Evolutionary conservation across 768 basidiomycete species (phyloP).

Genomic region (Mycena olivaceomarginata): DNA sequence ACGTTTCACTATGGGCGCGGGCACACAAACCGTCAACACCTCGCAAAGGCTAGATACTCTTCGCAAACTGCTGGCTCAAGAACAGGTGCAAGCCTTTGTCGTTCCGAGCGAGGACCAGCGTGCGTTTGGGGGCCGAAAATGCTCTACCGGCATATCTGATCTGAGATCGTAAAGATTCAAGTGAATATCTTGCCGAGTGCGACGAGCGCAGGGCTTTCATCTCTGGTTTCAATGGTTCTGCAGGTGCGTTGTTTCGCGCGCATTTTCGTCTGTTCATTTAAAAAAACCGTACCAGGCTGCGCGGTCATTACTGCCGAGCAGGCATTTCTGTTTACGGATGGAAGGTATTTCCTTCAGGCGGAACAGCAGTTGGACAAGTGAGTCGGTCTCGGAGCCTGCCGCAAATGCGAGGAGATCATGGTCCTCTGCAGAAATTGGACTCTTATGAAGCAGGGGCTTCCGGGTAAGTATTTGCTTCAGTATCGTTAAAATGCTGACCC

Average conservation of each 20-base stretch:
- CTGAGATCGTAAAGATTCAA: conserved; percentile 74
- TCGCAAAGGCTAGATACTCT: conserved; percentile 68
- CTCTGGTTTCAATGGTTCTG: conserved; percentile 96
- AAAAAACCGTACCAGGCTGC: conserved; percentile 71
- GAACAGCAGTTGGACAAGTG: conserved; percentile 91
- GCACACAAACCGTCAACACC: conserved; percentile 62
- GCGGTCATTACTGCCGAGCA: conserved; percentile 83
- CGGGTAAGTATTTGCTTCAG: conserved; percentile 66
- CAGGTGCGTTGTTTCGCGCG: conserved; percentile 69
- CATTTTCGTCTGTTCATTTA: conserved; percentile 27
- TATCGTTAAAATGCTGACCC: conserved; percentile 5
- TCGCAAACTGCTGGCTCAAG: conserved; percentile 61
- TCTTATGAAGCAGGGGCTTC: conserved; percentile 93
- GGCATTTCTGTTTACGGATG: conserved; percentile 95
- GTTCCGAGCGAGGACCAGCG: conserved; percentile 97
- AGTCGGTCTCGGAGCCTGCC: conserved; percentile 45
- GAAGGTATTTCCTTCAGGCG: conserved; percentile 96
- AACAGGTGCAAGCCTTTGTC: conserved; percentile 80
- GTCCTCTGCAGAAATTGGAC: conserved; percentile 85
- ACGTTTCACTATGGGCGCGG: conserved; percentile 48
- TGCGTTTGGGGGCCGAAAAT: conserved; percentile 60
- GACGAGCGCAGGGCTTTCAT: conserved; percentile 92
- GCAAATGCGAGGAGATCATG: background rate
- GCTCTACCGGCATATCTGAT: conserved; percentile 6
- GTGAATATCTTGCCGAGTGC: conserved; percentile 91